Conservation (phyloP, 768 basidiomycete species). For the Gyrodon lividus region DNA sequence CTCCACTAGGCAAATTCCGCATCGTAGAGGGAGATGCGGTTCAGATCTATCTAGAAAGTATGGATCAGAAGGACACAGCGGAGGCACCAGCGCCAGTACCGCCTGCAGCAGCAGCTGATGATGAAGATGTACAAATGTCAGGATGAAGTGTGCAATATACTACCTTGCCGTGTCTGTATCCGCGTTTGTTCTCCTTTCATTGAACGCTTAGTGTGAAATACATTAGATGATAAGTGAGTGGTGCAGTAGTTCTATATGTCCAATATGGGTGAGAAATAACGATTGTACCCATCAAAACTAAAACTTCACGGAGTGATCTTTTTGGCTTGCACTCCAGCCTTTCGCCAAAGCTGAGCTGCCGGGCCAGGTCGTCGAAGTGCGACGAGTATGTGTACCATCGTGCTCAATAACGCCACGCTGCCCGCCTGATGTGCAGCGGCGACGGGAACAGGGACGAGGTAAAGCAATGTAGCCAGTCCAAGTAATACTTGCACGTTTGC, state of each 20-base stretch:
- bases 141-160: conserved; percentile 43
- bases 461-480: conserved; percentile 79
- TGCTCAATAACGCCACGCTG: conserved; percentile 82
- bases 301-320: conserved; percentile 8
- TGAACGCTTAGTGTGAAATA: background rate
- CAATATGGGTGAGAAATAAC: conserved; percentile 13
- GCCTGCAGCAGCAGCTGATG: conserved; percentile 40
- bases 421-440: conserved; percentile 96
- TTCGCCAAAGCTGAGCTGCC: conserved; percentile 64
- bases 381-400: conserved; percentile 74
- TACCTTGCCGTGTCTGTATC: conserved; percentile 8
- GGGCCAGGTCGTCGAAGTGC: conserved; percentile 67
- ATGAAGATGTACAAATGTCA: conserved; percentile 87
- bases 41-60: conserved; percentile 69
- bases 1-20: conserved; percentile 66
- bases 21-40: conserved; percentile 85
- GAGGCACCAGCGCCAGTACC: conserved; percentile 39
- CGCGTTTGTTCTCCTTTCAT: background rate
- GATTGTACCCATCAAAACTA: background rate
- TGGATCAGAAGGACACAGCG: conserved; percentile 68
- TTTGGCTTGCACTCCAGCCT: conserved; percentile 24
- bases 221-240: conserved; percentile 23
- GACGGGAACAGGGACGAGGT: conserved; percentile 88
- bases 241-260: conserved; percentile 15
- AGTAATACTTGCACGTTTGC: conserved; percentile 81